Base-by-base conservation (phyloP, 139 green algal species). In the Chlamydomonas sp. region DNA sequence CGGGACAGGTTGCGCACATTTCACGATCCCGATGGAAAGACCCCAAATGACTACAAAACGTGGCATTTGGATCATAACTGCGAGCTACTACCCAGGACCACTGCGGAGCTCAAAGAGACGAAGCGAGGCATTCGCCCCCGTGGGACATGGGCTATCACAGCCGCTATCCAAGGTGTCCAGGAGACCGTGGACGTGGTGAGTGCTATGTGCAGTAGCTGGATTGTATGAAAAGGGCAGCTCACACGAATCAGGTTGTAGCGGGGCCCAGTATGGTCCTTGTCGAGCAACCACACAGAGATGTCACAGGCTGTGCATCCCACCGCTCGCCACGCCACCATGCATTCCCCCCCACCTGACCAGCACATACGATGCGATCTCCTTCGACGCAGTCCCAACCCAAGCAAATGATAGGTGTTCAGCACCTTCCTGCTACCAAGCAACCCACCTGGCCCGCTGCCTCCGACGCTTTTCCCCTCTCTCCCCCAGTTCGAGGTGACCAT, bases 401-500 rank as follows among this genome's bases (percentile, higher is more conserved):
- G 67, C 12, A 4, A 31, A 5, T 4, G 14, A 73, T 4, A 15
- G 67, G 6, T 10, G 31, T 3, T 14, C 4, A 6, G 18, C 6
- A 3, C 20, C 17, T 73, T 5, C 67, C 14, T 12, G 67, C 67
- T 5, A 15, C 72, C 20, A 61, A 8, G 9, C 63, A 8, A 49
- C 49, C 18, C 5, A 31, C 2, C 74, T 63, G 6, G 59, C 31
- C 5, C 59, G 9, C 57, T 63, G 4, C 59, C 62, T 31, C 62
- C 20, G 9, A 12, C 60, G 3, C 9, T 68, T 10, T 8, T 10
- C 63, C 63, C 5, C 8, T 6, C 63, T 63, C 4, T 5, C 67
- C 7, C 67, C 66, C 92, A 93, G 92, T 95, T 81, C 88, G 85
- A 86, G 76, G 69, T 95, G 3, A 88, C 84, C 3, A 71, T 95